These are phyloP conservation scores for Aspergillus uvarum DNA, from an alignment of 2,329 filamentous ascomycete genomes.

Conservation along the genomic window DNA sequence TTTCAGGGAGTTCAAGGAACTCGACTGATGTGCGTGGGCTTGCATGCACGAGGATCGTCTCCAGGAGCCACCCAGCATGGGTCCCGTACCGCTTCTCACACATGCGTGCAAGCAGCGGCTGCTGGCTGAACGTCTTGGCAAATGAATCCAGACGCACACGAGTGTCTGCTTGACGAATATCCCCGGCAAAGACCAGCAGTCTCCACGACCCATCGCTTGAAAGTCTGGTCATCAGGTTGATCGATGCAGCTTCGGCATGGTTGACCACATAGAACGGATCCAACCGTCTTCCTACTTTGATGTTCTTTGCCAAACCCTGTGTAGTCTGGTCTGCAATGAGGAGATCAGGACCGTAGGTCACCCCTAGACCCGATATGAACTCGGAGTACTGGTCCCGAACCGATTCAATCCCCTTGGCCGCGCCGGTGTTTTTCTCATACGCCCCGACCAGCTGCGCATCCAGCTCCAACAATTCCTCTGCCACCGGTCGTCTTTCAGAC, in stretches of 20 bases:
- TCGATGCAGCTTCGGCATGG: conserved; percentile 12
- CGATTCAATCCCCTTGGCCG: neutral
- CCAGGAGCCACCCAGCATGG: neutral
- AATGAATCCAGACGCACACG: conserved; percentile 8
- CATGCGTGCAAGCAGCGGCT: neutral
- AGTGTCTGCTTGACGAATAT: conserved; percentile 4
- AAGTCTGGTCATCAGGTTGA: conserved; percentile 11
- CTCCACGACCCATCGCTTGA: conserved; percentile 20
- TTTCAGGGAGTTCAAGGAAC: conserved; percentile 14
- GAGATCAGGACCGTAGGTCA: conserved; percentile 7
- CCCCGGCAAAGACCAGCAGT: conserved; percentile 22
- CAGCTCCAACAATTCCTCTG: neutral
- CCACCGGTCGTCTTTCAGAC: neutral
- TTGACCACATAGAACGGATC: conserved; percentile 8
- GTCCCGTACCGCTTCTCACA: neutral
- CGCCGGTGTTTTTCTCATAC: conserved; percentile 1
- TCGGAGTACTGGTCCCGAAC: conserved; percentile 1
- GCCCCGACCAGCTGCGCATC: neutral
- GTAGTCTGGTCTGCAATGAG: conserved; percentile 1
- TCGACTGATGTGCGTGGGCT: conserved; percentile 2
- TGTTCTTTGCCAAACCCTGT: conserved; percentile 4
- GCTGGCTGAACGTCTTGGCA: conserved; percentile 3
- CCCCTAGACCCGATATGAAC: conserved; percentile 11
- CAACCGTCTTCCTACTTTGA: conserved; percentile 19
- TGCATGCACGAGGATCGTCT: conserved; percentile 17